These are phyloP conservation scores for Karstenula rhodostoma DNA, from an alignment of 2,329 filamentous ascomycete genomes.

Conservation along the genomic window DNA sequence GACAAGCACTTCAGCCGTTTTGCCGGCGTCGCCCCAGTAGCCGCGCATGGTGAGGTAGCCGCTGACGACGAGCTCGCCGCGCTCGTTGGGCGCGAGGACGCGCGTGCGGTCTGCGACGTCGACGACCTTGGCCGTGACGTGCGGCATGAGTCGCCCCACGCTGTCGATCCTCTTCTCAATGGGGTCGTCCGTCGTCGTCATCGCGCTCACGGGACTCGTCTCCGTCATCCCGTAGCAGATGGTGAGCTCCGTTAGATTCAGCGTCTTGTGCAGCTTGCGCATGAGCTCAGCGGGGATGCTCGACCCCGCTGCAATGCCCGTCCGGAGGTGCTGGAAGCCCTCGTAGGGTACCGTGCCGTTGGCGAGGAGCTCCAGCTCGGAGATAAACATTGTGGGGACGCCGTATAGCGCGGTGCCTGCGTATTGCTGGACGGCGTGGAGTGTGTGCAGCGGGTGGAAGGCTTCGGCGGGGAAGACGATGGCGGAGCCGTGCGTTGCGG, in stretches of 20 bases:
- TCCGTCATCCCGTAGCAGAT: slow-evolving; percentile 99
- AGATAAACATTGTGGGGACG: slow-evolving; percentile 94
- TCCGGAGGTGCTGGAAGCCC: slow-evolving; percentile 73
- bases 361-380: slow-evolving; percentile 80
- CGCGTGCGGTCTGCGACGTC: slow-evolving; percentile 66
- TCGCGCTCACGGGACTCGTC: slow-evolving; percentile 76
- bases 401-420: slow-evolving; percentile 78
- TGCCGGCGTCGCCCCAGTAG: slow-evolving; percentile 79
- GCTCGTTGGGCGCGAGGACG: slow-evolving; percentile 69
- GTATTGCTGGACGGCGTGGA: slow-evolving; percentile 70
- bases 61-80: slow-evolving; percentile 81
- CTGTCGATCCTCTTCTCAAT: slow-evolving; percentile 75
- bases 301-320: slow-evolving; percentile 90
- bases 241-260: slow-evolving; percentile 83
- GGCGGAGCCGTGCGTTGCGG: slow-evolving; percentile 80
- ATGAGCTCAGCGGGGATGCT: slow-evolving; percentile 86
- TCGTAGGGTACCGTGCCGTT: slow-evolving; percentile 51
- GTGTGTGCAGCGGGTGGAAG: slow-evolving; percentile 79
- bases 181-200: slow-evolving; percentile 82
- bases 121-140: slow-evolving; percentile 82
- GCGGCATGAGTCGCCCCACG: slow-evolving; percentile 83
- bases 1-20: slow-evolving; percentile 74
- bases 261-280: slow-evolving; percentile 72
- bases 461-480: slow-evolving; percentile 88
- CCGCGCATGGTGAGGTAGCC: slow-evolving; percentile 92